Percentiles rank a stretch among this genome's conserved stretches.
Conservation (phyloP, 164 flowering plant genomes). For the Piper betle region DNA sequence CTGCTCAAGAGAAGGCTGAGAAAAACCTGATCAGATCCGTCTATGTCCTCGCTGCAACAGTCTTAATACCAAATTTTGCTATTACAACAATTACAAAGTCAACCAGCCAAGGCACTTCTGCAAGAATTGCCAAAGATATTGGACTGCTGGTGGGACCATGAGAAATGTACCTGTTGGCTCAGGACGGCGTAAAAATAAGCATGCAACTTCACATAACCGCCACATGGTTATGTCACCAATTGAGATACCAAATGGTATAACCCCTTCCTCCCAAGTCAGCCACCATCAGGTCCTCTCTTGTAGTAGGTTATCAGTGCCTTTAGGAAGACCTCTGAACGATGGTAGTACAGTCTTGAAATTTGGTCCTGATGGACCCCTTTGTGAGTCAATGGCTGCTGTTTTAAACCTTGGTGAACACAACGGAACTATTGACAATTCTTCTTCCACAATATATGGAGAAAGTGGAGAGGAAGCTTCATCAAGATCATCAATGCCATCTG, state of each 20-base stretch:
- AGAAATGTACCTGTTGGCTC: slow-evolving; percentile 17
- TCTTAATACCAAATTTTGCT: slow-evolving; percentile 13
- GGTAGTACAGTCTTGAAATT: slow-evolving; percentile 25
- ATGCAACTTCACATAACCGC: slow-evolving; percentile 7
- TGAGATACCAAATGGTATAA: slow-evolving; percentile 1
- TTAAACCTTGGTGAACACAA: slow-evolving; percentile 29
- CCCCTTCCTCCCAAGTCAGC: slow-evolving; percentile 13
- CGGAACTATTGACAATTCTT: slow-evolving; percentile 7
- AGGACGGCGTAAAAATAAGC: slow-evolving; percentile 14
- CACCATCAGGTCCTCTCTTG: slow-evolving; percentile 17
- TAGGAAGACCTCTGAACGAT: slow-evolving; percentile 11
- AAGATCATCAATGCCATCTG: slow-evolving; percentile 16
- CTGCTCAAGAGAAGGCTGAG: slow-evolving; percentile 7
- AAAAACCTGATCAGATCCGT: slow-evolving; percentile 12
- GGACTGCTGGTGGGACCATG: slow-evolving; percentile 17
- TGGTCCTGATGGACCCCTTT: slow-evolving; percentile 31
- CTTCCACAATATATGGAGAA: slow-evolving; percentile 9
- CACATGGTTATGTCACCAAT: slow-evolving; percentile 16
- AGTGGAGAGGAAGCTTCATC: slow-evolving; percentile 20
- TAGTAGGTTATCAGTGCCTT: slow-evolving; percentile 10
- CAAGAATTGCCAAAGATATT: slow-evolving; percentile 16
- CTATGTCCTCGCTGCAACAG: slow-evolving; percentile 16
- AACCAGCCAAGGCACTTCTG: slow-evolving; percentile 17
- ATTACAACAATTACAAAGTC: slow-evolving; percentile 15
- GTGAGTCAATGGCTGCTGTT: slow-evolving; percentile 29